These are phyloP conservation scores for Chenopodium album DNA, from an alignment of 148 eudicot genomes.

Conservation along the genomic window DNA sequence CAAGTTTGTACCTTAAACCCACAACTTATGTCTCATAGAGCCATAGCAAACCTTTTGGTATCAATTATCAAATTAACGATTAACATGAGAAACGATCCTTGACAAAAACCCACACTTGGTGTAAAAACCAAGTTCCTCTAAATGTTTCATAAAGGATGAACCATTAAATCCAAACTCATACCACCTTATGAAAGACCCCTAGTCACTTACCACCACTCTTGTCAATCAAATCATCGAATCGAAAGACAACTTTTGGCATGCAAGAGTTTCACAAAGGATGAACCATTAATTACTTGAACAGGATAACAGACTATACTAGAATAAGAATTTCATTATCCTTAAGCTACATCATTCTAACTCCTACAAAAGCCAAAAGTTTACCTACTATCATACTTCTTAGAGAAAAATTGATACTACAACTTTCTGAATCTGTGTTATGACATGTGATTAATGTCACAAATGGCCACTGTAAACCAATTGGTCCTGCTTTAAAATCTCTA, in stretches of 20 bases:
- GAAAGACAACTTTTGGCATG: background rate
- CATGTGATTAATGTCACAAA: slow-evolving; percentile 3
- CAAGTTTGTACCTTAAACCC: too few species aligned
- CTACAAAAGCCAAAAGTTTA: slow-evolving; percentile 1
- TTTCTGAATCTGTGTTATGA: slow-evolving; percentile 17
- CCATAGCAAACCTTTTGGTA: too few species aligned
- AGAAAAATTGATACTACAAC: slow-evolving; percentile 4
- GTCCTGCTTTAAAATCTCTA: slow-evolving; percentile 13
- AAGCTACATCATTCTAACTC: background rate
- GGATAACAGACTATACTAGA: background rate
- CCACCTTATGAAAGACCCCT: too few species aligned
- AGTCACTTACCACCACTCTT: too few species aligned
- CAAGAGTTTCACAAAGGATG: background rate
- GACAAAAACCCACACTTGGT: too few species aligned
- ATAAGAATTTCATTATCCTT: background rate
- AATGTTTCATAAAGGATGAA: too few species aligned
- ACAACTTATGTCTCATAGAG: too few species aligned
- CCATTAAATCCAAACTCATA: too few species aligned
- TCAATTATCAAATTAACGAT: too few species aligned
- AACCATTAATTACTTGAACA: background rate
- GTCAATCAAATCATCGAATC: too few species aligned
- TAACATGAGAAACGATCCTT: too few species aligned
- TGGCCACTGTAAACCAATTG: slow-evolving; percentile 13
- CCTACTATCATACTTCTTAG: slow-evolving; percentile 13
- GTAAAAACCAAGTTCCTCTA: too few species aligned